A percentile compares a stretch with the other conserved stretches of the same genome.
phyloP scores from a whole-genome alignment of 2,329 filamentous ascomycete species.

The Fusarium bactridioides region DNA sequence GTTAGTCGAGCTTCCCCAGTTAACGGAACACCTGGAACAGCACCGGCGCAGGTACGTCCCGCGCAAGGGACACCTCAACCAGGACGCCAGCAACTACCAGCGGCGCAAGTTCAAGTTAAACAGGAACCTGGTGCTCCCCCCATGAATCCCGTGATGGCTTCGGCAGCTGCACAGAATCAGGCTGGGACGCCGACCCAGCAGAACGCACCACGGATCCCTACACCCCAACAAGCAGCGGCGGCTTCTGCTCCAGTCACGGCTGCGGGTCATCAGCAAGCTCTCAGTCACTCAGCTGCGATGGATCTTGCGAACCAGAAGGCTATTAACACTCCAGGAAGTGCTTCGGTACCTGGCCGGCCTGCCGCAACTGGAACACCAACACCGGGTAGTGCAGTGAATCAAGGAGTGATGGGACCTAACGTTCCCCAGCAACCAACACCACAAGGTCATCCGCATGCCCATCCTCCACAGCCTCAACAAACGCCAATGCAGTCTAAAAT shows the following conservation, averaged over 20 bases:
- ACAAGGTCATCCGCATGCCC: slow-evolving; percentile 57
- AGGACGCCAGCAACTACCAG: slow-evolving; percentile 30
- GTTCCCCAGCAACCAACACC: slow-evolving; percentile 42
- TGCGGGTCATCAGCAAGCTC: slow-evolving; percentile 51
- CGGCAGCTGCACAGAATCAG: slow-evolving; percentile 50
- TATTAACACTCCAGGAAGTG: slow-evolving; percentile 46
- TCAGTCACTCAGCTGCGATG: slow-evolving; percentile 60
- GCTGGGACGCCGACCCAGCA: slow-evolving; percentile 60
- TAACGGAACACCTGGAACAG: slow-evolving; percentile 38
- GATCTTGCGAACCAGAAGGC: slow-evolving; percentile 56
- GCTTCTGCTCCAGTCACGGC: slow-evolving; percentile 50
- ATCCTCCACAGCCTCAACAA: slow-evolving; percentile 54
- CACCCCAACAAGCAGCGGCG: slow-evolving; percentile 58
- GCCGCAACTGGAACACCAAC: slow-evolving; percentile 43
- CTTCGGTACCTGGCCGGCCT: slow-evolving; percentile 44
- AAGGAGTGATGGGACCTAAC: slow-evolving; percentile 46
- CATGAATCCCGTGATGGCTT: slow-evolving; percentile 56
- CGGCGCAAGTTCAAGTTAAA: slow-evolving; percentile 41
- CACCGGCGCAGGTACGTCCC: slow-evolving; percentile 42
- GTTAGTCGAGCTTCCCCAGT: slow-evolving; percentile 43
- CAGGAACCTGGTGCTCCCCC: slow-evolving; percentile 52
- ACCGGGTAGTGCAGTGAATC: slow-evolving; percentile 43
- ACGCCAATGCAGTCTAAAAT: slow-evolving; percentile 67
- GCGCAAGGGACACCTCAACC: slow-evolving; percentile 38
- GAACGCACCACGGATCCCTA: slow-evolving; percentile 56